Percentiles rank a stretch among this genome's conserved stretches.
phyloP scores from a whole-genome alignment of 1,139 yeast genomes.

The Yamadazyma pseudoaaseri region DNA sequence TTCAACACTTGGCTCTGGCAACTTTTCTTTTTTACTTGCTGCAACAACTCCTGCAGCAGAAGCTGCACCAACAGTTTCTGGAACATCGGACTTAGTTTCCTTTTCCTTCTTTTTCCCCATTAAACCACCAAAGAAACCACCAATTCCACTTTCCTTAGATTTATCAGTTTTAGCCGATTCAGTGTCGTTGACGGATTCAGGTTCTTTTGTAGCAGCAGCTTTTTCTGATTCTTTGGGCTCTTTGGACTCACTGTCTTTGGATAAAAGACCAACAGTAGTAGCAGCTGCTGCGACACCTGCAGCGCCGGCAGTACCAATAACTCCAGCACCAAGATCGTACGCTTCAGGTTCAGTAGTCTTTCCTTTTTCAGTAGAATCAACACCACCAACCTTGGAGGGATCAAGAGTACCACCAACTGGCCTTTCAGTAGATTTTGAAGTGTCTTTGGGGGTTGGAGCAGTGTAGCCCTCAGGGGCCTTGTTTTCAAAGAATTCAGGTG shows the following conservation, averaged over 20 bases:
- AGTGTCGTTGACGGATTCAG: neutral
- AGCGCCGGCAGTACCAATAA: constrained; percentile 4
- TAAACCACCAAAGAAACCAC: neutral
- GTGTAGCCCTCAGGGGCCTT: neutral
- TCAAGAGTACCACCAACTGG: neutral
- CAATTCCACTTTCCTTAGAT: neutral
- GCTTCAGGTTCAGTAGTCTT: too few relatives aligned
- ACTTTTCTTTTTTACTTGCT: too few relatives aligned
- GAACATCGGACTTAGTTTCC: neutral
- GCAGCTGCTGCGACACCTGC: neutral
- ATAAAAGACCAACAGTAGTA: too few relatives aligned
- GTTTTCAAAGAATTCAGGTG: too few relatives aligned
- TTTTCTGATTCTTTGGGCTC: too few relatives aligned
- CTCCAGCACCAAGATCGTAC: neutral
- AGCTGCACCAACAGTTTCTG: constrained; percentile 3
- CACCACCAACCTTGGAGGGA: too few relatives aligned
- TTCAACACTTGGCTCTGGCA: too few relatives aligned
- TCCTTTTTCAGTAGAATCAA: too few relatives aligned
- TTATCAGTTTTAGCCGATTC: neutral
- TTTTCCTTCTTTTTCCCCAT: neutral
- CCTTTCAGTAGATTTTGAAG: neutral
- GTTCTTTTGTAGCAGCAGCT: too few relatives aligned
- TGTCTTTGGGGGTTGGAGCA: neutral
- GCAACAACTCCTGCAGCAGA: constrained; percentile 3
- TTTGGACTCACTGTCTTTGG: too few relatives aligned